Evolutionary conservation across 768 basidiomycete genomes (phyloP), one percentile per base, ranked within the genome.

Genomic region (Coprinopsis strossmayeri): DNA sequence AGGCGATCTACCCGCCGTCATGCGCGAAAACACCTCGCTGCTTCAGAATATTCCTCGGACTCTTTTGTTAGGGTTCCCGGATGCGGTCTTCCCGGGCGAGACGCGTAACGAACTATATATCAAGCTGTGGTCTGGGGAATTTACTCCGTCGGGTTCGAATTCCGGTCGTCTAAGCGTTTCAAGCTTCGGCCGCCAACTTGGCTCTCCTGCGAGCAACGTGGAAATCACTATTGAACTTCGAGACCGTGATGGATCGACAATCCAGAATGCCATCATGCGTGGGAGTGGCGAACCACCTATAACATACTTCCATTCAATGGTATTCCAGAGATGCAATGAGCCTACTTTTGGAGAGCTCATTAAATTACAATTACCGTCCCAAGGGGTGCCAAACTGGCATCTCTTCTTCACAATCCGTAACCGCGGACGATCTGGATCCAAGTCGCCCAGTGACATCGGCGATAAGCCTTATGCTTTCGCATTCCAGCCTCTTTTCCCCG

Each of bases 61-160:
- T 1, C 69, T 86, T 11, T 87, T 91, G 2, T 81, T 98, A 27
- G 92, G 92, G 25, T 98, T 98, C 61, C 89, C 95, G 0, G 95
- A 98, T 56, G 93, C 96, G 5, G 93, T 95, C 7, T 93, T 93
- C 60, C 94, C 94, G 2, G 90, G 88, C 5, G 87, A 90, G 53
- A 68, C 81, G n/a, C 82, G 95, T 13, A 97, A 98, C 59, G 95
- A 98, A 55, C 74, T 97, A 11, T 98, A 97, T 64, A 78, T 97
- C 69, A 96, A 96, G 64, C 77, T 98, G 0, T 97, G 93, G 93
- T 86, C 83, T 48, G 95, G 91, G 32, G 87, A 92, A 53, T 98
- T 98, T 61, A 67, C 74, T 2, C 67, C 78, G 0, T 71, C 77
- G 2, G 76, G 78, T 51, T 65, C 63, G 34, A 66, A 68, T 23